phyloP scores from a whole-genome alignment of 345 rosid species.

The Anastatica hierochuntica region DNA sequence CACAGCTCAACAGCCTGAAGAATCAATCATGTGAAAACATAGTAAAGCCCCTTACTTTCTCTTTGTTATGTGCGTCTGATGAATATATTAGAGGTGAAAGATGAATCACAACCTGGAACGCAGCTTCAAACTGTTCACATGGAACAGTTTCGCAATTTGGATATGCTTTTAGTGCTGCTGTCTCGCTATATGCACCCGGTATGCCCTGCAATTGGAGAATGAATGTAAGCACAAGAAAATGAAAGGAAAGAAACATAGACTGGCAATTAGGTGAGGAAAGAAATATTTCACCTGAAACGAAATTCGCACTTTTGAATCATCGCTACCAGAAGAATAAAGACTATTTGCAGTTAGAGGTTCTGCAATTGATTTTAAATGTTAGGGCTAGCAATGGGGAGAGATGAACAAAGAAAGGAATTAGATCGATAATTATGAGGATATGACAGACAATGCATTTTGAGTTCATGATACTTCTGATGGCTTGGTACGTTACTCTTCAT shows the following conservation, averaged over 20 bases:
- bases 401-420: background rate
- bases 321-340: constrained; percentile 30
- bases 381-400: background rate
- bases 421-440: background rate
- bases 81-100: constrained; percentile 1
- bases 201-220: constrained; percentile 47
- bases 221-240: constrained; percentile 11
- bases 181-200: constrained; percentile 88
- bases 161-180: constrained; percentile 79
- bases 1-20: constrained; percentile 89
- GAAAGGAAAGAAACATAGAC: background rate
- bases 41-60: constrained; percentile 5
- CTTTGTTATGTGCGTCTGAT: background rate
- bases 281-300: constrained; percentile 68
- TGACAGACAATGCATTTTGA: constrained; percentile 16
- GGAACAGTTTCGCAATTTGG: constrained; percentile 90
- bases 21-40: constrained; percentile 4
- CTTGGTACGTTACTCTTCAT: background rate
- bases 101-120: constrained; percentile 51
- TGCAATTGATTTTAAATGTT: constrained; percentile 28
- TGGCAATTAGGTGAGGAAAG: constrained; percentile 6
- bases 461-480: constrained; percentile 1
- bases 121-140: constrained; percentile 76
- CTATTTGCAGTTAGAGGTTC: constrained; percentile 60
- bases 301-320: constrained; percentile 55